Evolutionary conservation across 768 basidiomycete species (phyloP).

Genomic region (Mycena venus): DNA sequence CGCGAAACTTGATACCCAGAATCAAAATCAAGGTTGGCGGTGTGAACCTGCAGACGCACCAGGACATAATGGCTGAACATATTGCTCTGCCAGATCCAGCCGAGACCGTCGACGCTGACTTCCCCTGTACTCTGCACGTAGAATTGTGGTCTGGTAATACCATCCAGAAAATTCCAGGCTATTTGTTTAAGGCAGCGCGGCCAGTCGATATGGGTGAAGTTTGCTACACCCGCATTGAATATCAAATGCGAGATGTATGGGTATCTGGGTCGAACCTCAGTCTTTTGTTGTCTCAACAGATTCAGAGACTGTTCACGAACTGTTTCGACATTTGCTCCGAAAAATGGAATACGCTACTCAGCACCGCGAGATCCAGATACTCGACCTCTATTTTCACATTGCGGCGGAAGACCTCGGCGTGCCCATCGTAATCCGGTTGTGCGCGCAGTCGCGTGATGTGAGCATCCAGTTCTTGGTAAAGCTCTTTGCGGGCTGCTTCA

Average conservation of each 20-base stretch:
- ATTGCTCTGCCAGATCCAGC: conserved; percentile 89
- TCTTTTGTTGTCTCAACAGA: not conserved
- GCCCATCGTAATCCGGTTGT: conserved; percentile 58
- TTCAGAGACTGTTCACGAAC: conserved; percentile 57
- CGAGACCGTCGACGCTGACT: conserved; percentile 76
- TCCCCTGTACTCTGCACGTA: conserved; percentile 72
- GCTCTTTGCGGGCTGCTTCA: conserved; percentile 67
- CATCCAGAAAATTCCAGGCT: conserved; percentile 55
- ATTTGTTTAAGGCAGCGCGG: conserved; percentile 59
- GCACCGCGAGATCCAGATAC: conserved; percentile 72
- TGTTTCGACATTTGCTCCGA: conserved; percentile 60
- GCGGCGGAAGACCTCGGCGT: conserved; percentile 69
- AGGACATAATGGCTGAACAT: conserved; percentile 85
- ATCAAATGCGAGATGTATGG: conserved; percentile 86
- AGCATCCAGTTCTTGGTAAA: conserved; percentile 67
- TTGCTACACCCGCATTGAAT: conserved; percentile 82
- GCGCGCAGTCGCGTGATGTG: conserved; percentile 58
- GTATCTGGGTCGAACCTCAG: conserved; percentile 61
- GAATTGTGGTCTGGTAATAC: conserved; percentile 68
- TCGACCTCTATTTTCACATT: conserved; percentile 74
- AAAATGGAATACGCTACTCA: conserved; percentile 74
- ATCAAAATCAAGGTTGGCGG: not conserved
- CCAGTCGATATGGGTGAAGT: conserved; percentile 70
- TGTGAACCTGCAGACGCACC: conserved; percentile 57
- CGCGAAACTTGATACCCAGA: conserved; percentile 66